Base-by-base conservation (phyloP, 2,329 filamentous ascomycete species). In the Xylaria sp. region DNA sequence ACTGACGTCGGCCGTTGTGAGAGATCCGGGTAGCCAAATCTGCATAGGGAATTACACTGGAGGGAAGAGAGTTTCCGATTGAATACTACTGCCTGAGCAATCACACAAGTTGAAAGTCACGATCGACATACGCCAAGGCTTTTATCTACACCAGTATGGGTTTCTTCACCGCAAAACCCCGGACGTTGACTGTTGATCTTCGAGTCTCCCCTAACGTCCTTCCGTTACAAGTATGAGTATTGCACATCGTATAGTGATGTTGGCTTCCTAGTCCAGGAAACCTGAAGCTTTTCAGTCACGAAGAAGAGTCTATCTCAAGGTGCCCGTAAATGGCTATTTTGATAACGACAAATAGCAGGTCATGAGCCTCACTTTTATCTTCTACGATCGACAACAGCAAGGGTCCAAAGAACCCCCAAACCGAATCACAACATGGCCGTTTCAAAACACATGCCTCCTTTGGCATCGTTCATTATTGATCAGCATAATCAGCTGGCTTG, bases 101-200 rank as follows among this genome's bases (percentile, higher is more conserved):
- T 8, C 21, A 31, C n/a, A 7, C 17, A 15, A 46, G 38, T 47
- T 13, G n/a, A 44, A 46, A 58, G 33, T 47, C 48, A 48, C 33
- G 56, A 59, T 59, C 49, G 56, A 59, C 49, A 54, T 25, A 5
- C 41, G 56, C 56, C 48, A 59, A 59, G 56, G 9, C 48, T 40
- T 10, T n/a, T 17, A 4, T 33, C 10, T 40, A 46, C 19, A 48
- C 31, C 29, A n/a, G 1, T 31, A 53, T 27, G 56, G 49, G 9
- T 29, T 40, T 33, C 19, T 13, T 38, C 21, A 47, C 31, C 13
- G 11, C 33, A 17, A 38, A 47, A 17, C 48, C 54, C 55, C 38
- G 31, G 33, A 40, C 8, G 40, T 33, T 40, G 23, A 10, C 7
- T n/a, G 41, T 44, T 54, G 57, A 60, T 60, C 57, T 49, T 49